Percentiles rank a stretch among this genome's conserved stretches.
phyloP scores from a whole-genome alignment of 2,329 filamentous ascomycete genomes.

The Fusarium algeriense region DNA sequence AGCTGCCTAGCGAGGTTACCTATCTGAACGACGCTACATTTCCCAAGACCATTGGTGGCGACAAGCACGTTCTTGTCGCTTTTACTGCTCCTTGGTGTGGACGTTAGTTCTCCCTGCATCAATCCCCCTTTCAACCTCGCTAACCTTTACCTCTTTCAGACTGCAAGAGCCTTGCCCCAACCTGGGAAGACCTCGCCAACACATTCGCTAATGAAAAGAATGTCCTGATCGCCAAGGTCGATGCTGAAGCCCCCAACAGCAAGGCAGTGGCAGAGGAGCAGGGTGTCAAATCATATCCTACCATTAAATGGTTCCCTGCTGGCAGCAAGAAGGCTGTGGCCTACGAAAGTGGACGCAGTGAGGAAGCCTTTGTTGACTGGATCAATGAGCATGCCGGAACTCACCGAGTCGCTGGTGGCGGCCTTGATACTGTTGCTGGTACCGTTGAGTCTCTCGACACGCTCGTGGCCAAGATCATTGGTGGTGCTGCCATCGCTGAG shows the following conservation, averaged over 20 bases:
- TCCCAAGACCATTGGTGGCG: slow-evolving; percentile 79
- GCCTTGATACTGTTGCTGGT: slow-evolving; percentile 81
- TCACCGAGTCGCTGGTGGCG: slow-evolving; percentile 84
- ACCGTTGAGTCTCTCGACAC: slow-evolving; percentile 83
- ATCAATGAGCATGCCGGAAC: slow-evolving; percentile 92
- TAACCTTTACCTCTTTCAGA: slow-evolving; percentile 65
- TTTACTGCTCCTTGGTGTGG: slow-evolving; percentile 99
- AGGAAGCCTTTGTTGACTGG: slow-evolving; percentile 81
- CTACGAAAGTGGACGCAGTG: slow-evolving; percentile 82
- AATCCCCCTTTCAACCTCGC: neutral
- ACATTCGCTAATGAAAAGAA: slow-evolving; percentile 83
- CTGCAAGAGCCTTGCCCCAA: slow-evolving; percentile 94
- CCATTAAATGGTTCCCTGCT: slow-evolving; percentile 96
- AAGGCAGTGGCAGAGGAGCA: slow-evolving; percentile 82
- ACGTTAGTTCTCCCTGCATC: slow-evolving; percentile 72
- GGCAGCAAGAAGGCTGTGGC: slow-evolving; percentile 77
- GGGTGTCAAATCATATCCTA: slow-evolving; percentile 89
- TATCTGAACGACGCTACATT: slow-evolving; percentile 86
- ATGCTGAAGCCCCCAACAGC: slow-evolving; percentile 88
- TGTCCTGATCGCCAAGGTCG: slow-evolving; percentile 93
- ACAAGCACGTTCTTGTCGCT: slow-evolving; percentile 92
- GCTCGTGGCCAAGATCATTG: slow-evolving; percentile 79
- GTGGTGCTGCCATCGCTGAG: slow-evolving; percentile 71
- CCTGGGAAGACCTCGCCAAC: slow-evolving; percentile 87
- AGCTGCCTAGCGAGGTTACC: slow-evolving; percentile 79